A percentile compares a stretch with the other conserved stretches of the same genome.
phyloP scores from a whole-genome alignment of 2,329 filamentous ascomycete species.

The Fusarium sp. region DNA sequence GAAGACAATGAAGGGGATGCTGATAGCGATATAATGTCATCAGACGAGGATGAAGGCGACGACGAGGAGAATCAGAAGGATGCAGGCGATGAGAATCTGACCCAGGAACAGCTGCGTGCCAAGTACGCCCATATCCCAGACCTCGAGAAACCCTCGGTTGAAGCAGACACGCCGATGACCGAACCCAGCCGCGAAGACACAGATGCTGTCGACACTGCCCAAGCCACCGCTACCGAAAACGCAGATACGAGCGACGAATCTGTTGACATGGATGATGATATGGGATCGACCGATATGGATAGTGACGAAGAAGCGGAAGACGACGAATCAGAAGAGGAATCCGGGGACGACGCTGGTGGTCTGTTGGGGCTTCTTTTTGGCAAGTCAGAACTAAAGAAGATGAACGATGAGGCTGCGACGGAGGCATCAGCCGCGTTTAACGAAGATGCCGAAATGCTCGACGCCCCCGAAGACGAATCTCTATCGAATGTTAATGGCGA shows the following conservation, averaged over 20 bases:
- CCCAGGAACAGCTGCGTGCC: slow-evolving; percentile 73
- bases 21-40: slow-evolving; percentile 67
- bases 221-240: slow-evolving; percentile 42
- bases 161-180: slow-evolving; percentile 40
- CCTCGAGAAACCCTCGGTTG: slow-evolving; percentile 49
- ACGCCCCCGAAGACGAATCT: slow-evolving; percentile 9
- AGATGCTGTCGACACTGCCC: slow-evolving; percentile 36
- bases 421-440: slow-evolving; percentile 31
- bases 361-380: slow-evolving; percentile 69
- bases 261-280: slow-evolving; percentile 74
- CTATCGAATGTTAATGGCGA: slow-evolving; percentile 40
- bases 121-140: slow-evolving; percentile 76
- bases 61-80: slow-evolving; percentile 66
- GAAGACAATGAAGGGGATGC: slow-evolving; percentile 55
- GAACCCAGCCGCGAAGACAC: slow-evolving; percentile 40
- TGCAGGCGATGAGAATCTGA: slow-evolving; percentile 71
- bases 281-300: slow-evolving; percentile 67
- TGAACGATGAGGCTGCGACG: slow-evolving; percentile 56
- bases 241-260: slow-evolving; percentile 71
- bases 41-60: slow-evolving; percentile 70
- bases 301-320: slow-evolving; percentile 57
- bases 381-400: slow-evolving; percentile 66
- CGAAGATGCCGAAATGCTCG: slow-evolving; percentile 42
- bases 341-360: slow-evolving; percentile 58
- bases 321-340: slow-evolving; percentile 58